A percentile compares a stretch with the other conserved stretches of the same genome.
These are phyloP conservation scores for Talaromyces thailandensis DNA, from an alignment of 495 filamentous ascomycete species.

Conservation along the genomic window DNA sequence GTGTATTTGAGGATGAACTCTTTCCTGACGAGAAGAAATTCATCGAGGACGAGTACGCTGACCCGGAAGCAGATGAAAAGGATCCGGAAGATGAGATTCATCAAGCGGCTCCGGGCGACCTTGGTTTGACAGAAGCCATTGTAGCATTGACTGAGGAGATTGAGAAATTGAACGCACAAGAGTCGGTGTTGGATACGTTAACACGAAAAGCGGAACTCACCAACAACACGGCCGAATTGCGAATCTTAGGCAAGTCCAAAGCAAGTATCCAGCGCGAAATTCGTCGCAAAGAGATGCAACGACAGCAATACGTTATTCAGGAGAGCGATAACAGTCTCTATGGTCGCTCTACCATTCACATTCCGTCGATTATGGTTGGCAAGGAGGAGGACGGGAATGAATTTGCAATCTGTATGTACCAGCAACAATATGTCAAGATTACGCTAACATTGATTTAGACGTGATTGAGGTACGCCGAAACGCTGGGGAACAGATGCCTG, in stretches of 20 bases:
- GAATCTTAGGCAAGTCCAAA: slow-evolving; percentile 90
- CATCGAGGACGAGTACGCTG: slow-evolving; percentile 75
- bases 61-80: slow-evolving; percentile 51
- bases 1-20: slow-evolving; percentile 91
- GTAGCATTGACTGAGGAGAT: slow-evolving; percentile 77
- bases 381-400: slow-evolving; percentile 89
- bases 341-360: slow-evolving; percentile 78
- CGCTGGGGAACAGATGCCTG: slow-evolving; percentile 82
- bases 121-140: slow-evolving; percentile 89
- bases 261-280: slow-evolving; percentile 88
- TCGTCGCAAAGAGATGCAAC: slow-evolving; percentile 86
- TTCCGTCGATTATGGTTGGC: slow-evolving; percentile 87
- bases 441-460: slow-evolving; percentile 29
- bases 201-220: slow-evolving; percentile 92
- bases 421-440: not conserved
- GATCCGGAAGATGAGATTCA: slow-evolving; percentile 77
- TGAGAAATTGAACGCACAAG: slow-evolving; percentile 78
- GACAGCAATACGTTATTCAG: slow-evolving; percentile 94
- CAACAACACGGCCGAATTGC: slow-evolving; percentile 86
- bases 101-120: slow-evolving; percentile 89
- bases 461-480: slow-evolving; percentile 84
- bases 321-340: slow-evolving; percentile 97
- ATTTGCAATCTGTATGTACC: slow-evolving; percentile 67
- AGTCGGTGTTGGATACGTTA: slow-evolving; percentile 83
- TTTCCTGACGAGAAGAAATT: slow-evolving; percentile 87